Conservation (phyloP, 345 rosid species). For the Zanthoxylum bungeanum region DNA sequence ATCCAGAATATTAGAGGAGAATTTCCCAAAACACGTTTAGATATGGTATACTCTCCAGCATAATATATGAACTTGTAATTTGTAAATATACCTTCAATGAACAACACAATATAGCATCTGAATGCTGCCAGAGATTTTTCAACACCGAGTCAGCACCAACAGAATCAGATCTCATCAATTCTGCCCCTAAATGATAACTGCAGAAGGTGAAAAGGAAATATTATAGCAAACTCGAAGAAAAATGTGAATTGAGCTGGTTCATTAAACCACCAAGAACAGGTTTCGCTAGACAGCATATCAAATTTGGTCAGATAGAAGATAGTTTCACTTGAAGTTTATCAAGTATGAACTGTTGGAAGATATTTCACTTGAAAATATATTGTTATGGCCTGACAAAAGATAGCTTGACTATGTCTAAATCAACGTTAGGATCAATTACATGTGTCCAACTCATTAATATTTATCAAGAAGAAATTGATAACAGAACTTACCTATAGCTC, state of each 20-base stretch:
- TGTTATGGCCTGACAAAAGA: neutral
- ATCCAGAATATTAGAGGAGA: neutral
- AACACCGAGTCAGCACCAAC: slow-evolving; percentile 50
- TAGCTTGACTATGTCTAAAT: neutral
- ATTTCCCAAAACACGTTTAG: neutral
- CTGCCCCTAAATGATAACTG: slow-evolving; percentile 75
- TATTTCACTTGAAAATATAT: neutral
- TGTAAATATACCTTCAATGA: slow-evolving; percentile 62
- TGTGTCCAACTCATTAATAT: neutral
- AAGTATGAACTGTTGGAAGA: neutral
- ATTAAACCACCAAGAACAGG: neutral
- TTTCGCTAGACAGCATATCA: neutral
- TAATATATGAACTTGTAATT: too few relatives aligned
- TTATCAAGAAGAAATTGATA: neutral
- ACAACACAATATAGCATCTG: slow-evolving; percentile 92
- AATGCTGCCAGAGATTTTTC: slow-evolving; percentile 87
- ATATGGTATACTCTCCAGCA: neutral
- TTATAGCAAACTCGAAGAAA: slow-evolving; percentile 1
- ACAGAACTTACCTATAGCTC: slow-evolving; percentile 59
- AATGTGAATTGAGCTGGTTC: neutral
- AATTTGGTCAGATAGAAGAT: neutral
- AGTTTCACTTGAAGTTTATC: neutral
- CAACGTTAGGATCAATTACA: neutral
- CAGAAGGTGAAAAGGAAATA: slow-evolving; percentile 5
- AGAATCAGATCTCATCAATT: slow-evolving; percentile 62